phyloP scores from a whole-genome alignment of 495 filamentous ascomycete species.

The Parathielavia appendiculata region DNA sequence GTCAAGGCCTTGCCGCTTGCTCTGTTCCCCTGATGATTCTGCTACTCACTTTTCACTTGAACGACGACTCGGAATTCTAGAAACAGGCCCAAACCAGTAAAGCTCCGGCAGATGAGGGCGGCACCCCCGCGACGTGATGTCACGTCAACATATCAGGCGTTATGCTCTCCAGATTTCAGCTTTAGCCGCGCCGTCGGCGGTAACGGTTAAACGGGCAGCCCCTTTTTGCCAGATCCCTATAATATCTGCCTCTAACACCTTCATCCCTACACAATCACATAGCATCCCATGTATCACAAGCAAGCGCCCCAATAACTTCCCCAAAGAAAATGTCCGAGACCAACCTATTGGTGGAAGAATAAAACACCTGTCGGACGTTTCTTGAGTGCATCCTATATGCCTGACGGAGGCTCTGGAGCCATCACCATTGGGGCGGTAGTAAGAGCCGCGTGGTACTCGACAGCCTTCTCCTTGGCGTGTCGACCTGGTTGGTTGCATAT shows the following conservation, averaged over 20 bases:
- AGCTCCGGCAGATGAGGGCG: not conserved
- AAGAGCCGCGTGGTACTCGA: not conserved
- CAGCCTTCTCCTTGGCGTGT: no score
- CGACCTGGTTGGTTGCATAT: no score
- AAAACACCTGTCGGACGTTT: not conserved
- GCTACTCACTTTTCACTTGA: not conserved
- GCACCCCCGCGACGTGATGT: conserved; percentile 11
- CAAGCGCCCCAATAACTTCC: conserved; percentile 17
- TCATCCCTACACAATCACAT: not conserved
- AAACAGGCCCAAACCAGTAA: not conserved
- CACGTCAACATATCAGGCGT: conserved; percentile 11
- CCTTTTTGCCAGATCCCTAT: conserved; percentile 17
- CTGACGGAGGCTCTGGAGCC: not conserved
- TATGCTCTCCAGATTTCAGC: not conserved
- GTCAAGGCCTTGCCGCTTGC: not conserved
- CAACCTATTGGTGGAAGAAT: conserved; percentile 12
- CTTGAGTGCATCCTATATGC: conserved; percentile 2
- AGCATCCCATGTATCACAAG: not conserved
- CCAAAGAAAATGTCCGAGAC: not conserved
- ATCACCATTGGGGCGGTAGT: not conserved
- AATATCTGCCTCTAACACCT: conserved; percentile 2
- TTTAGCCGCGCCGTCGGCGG: conserved; percentile 17
- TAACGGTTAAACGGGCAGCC: conserved; percentile 16
- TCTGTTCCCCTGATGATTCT: conserved; percentile 9
- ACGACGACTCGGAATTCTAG: not conserved